Base-by-base conservation (phyloP, 441 rosid species). In the Pelargonium hybrid region DNA sequence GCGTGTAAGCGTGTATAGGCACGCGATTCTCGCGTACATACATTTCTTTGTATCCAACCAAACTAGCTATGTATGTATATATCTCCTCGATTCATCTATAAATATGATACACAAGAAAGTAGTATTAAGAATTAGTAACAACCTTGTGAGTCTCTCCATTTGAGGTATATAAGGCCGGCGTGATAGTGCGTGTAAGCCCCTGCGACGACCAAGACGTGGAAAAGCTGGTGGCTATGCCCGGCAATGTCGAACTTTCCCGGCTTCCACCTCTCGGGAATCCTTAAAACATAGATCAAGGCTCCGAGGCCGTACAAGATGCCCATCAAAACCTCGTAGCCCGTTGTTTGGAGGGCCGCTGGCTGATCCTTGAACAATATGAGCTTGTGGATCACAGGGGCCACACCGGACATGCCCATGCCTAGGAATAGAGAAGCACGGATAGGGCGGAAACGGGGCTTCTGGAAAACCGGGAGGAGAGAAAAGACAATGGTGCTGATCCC, bases 191-290 rank as follows among this genome's bases (percentile, higher is more conserved):
- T 76, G 17, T 66, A 76, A 6, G 81, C 82, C 26, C 80, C 82
- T 18, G 83, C 86, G n/a, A 78, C 80, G 7, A 79, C 81, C 73
- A 78, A 67, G 59, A 81, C 26, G 52, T 78, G 86, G 56, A 84
- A 84, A 20, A 80, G 84, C 74, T 77, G 87, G 73, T 84, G 82
- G 71, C 85, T 79, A 4, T 84, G 85, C 23, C 84, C 87, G 4
- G 85, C 87, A 54, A 82, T 74, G 45, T 81, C 87, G 39, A 82
- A 82, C 70, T 69, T 80, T 0, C 87, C 84, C 0, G 85, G 85
- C 59, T 66, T 80, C 82, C 86, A 80, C 34, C 78, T 67, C 74
- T 84, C 80, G 0, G 84, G 85, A 66, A 82, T 48, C 68, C 85
- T 77, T 0, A 62, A 67, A 23, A 80, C 82, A 7, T 80, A 77